Base-by-base conservation (phyloP, 2,329 filamentous ascomycete genomes). In the Aspergillus transmontanensis region DNA sequence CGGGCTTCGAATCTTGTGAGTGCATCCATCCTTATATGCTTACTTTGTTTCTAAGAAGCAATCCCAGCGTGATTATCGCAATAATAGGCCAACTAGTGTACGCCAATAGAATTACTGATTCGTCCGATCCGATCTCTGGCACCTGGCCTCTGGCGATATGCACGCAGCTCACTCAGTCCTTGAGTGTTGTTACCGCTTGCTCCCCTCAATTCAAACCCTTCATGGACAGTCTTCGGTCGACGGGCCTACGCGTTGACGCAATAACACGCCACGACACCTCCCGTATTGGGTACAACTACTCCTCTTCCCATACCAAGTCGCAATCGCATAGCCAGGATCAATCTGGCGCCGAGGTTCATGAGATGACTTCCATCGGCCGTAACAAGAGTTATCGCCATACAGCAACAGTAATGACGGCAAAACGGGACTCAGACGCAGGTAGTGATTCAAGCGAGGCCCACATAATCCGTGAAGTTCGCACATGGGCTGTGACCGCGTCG, bases 381-480 rank as follows among this genome's bases (percentile, higher is more conserved):
- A 26, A 7, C 45, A 48, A 28, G 10, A 28, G 23, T 26, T 57
- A 34, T 21, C 57, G 67, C 26, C 55, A 62, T 10, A 66, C 69
- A 1, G 53, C 68, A 1, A 64, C 68, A 6, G 62, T 63, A 1
- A 57, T 66, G 11, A 58, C 64, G 1, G 58, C 60, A 1, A 23
- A 57, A 21, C 63, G 45, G 9, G 69, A 72, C 9, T 71, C 60
- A 43, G 73, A 75, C 16, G 57, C 57, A 0, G 66, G 65, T 34
- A 75, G 73, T 26, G 70, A 73, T 46, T 67, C 66, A 1, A 75
- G 73, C 28, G 68, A 69, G 59, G 60, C 68, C 1, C 61, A 65
- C 9, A 75, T 75, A 19, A 74, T 75, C 46, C 62, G 65, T 9
- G 70, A 74, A 58, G 69, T 66, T 6, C 68, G 66, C 36, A 73